Percentiles rank a stretch among this genome's conserved stretches.
phyloP scores from a whole-genome alignment of 139 green algal species.

The Ettlia oleoabundans region DNA sequence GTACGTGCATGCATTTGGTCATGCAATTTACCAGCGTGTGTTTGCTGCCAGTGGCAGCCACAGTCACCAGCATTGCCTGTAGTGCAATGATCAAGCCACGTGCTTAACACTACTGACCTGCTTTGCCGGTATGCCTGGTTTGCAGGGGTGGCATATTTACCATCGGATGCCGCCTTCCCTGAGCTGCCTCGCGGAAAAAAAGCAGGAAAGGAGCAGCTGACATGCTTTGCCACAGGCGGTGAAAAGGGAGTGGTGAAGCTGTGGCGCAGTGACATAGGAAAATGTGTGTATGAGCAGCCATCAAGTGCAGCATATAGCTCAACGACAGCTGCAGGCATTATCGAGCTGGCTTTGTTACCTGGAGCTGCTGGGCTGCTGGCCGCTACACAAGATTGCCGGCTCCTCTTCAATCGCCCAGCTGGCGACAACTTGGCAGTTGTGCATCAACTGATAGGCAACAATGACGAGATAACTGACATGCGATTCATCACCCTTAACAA shows the following conservation, averaged over 20 bases:
- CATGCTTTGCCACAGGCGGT: slow-evolving; percentile 85
- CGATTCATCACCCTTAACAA: slow-evolving; percentile 63
- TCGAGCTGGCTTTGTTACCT: slow-evolving; percentile 64
- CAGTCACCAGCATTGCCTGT: background rate
- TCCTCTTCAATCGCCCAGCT: slow-evolving; percentile 63
- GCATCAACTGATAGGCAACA: slow-evolving; percentile 91
- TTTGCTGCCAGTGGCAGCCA: background rate
- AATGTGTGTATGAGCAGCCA: slow-evolving; percentile 64
- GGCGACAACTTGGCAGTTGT: slow-evolving; percentile 37
- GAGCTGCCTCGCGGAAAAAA: slow-evolving; percentile 41
- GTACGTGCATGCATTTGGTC: slow-evolving; percentile 10
- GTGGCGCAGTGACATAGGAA: slow-evolving; percentile 77
- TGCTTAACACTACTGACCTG: background rate
- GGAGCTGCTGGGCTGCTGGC: slow-evolving; percentile 62
- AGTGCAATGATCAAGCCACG: no score
- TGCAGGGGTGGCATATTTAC: slow-evolving; percentile 50
- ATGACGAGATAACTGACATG: slow-evolving; percentile 93
- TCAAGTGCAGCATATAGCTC: slow-evolving; percentile 28
- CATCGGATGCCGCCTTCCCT: slow-evolving; percentile 45
- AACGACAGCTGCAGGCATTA: slow-evolving; percentile 57
- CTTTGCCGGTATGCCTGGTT: background rate
- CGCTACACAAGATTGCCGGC: slow-evolving; percentile 78
- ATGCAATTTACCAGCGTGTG: background rate
- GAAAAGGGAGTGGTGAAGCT: slow-evolving; percentile 76
- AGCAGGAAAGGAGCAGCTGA: background rate